Evolutionary conservation across 2,329 filamentous ascomycete genomes (phyloP), one percentile per base, ranked within the genome.

Genomic region (Botrytis aclada): DNA sequence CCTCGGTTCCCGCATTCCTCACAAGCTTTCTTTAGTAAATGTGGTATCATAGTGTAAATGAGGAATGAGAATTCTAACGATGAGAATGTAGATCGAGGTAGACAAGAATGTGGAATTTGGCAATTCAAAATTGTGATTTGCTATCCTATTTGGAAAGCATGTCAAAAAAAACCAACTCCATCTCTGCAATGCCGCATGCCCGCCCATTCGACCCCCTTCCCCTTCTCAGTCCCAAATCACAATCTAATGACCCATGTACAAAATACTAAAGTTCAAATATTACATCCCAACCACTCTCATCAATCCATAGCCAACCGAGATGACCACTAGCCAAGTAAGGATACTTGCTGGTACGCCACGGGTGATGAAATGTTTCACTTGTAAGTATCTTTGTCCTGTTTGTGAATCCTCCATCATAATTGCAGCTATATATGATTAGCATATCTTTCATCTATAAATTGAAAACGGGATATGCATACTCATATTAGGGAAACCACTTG

Each of bases 401-500:
- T 92, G 88, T 0, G 93, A 88, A 79, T 99, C 95, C 83, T 99
- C 96, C 87, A 98, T 98, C 96, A 99, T 98, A 79, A 99, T 98
- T 6, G 96, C 96, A 80, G 96, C 94, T 97, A 76, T 62, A 3
- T 51, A 65, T 54, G 41, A 69, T 79, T 74, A 79, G 75, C 41
- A 72, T 69, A 14, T 2, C 34, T 39, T 74, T 60, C 25, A 7
- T 25, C 22, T 41, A 20, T 16, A 7, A n/a, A 56, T 29, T 32
- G 9, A 12, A n/a, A 32, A 56, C 3, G 18, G 72, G 41, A n/a
- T 56, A 62, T 63, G 92, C 94, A 87, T 89, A 97, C 95, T 99
- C 96, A 99, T 99, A 78, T 99, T 99, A 2, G 96, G 96, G 84
- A 99, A 99, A 14, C 96, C 97, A 81, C 92, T 95, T 0, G 96